A percentile compares a stretch with the other conserved stretches of the same genome.
Conservation (phyloP, 208 protist genomes). For the Crithidia brevicula region DNA sequence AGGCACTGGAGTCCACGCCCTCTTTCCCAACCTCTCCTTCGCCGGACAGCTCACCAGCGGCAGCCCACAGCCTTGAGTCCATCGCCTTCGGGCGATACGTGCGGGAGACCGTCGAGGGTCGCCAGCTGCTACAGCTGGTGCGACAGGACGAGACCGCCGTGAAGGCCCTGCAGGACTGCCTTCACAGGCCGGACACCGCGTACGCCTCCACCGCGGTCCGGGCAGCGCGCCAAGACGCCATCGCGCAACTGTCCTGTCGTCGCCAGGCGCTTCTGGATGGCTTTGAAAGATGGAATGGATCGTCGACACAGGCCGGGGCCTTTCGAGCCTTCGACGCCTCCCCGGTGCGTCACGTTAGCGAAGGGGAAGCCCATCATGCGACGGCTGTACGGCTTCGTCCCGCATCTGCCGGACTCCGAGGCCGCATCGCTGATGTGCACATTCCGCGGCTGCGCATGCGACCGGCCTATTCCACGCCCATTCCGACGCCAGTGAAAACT, state of each 20-base stretch:
- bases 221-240: neutral
- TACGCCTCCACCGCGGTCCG: neutral
- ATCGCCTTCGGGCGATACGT: conserved; percentile 8
- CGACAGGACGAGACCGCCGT: conserved; percentile 11
- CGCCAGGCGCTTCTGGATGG: conserved; percentile 20
- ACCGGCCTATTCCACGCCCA: neutral
- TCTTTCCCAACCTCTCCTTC: too few relatives aligned
- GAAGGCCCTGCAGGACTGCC: neutral
- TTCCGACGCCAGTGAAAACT: neutral
- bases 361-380: neutral
- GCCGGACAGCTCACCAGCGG: too few relatives aligned
- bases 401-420: neutral
- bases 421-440: neutral
- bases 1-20: too few relatives aligned
- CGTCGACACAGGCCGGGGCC: neutral
- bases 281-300: conserved; percentile 28
- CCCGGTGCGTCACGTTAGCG: too few relatives aligned
- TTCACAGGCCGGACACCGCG: neutral
- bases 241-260: conserved; percentile 9
- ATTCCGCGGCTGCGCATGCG: conserved; percentile 12
- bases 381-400: neutral
- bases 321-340: too few relatives aligned
- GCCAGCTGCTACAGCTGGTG: conserved; percentile 6
- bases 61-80: conserved; percentile 2
- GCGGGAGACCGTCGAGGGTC: conserved; percentile 12